Evolutionary conservation across 768 basidiomycete genomes (phyloP).

Genomic region (Leccinellum albellum): DNA sequence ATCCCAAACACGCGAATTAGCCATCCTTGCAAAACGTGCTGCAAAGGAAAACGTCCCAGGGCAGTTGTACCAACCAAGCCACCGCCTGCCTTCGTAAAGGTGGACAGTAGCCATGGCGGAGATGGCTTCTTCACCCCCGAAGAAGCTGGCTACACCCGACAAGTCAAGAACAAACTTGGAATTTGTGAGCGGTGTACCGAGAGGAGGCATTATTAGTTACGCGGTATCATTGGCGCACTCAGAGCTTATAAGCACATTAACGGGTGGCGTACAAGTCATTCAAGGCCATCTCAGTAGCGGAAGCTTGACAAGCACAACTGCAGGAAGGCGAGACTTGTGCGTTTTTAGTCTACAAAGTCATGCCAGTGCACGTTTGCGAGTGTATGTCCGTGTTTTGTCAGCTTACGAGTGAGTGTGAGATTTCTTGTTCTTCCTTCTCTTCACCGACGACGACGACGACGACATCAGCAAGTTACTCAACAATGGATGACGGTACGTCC

Average conservation of each 20-base stretch:
- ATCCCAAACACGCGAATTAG: conserved; percentile 24
- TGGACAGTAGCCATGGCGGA: conserved; percentile 34
- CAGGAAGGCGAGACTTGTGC: no score
- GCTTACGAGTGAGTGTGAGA: neutral
- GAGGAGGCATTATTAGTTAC: conserved; percentile 23
- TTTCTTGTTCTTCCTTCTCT: neutral
- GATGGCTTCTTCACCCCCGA: conserved; percentile 35
- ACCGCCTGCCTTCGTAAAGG: conserved; percentile 29
- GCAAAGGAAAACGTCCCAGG: conserved; percentile 32
- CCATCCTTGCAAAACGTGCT: conserved; percentile 29
- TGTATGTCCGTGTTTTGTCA: conserved; percentile 23
- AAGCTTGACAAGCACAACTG: neutral
- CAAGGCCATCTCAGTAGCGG: conserved; percentile 3
- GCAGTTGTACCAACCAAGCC: conserved; percentile 38
- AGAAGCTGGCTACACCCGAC: conserved; percentile 33
- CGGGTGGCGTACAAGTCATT: neutral
- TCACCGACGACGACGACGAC: conserved; percentile 19
- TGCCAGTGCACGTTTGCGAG: neutral
- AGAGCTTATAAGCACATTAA: neutral
- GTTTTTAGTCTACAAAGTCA: no score
- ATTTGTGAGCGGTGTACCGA: conserved; percentile 8
- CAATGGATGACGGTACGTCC: conserved; percentile 75
- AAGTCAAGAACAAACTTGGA: conserved; percentile 22
- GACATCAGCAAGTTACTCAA: conserved; percentile 29
- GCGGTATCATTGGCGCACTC: neutral